Evolutionary conservation across 306 rosid genomes (phyloP), one percentile per base, ranked within the genome.

Genomic region (Acacia acuminata): DNA sequence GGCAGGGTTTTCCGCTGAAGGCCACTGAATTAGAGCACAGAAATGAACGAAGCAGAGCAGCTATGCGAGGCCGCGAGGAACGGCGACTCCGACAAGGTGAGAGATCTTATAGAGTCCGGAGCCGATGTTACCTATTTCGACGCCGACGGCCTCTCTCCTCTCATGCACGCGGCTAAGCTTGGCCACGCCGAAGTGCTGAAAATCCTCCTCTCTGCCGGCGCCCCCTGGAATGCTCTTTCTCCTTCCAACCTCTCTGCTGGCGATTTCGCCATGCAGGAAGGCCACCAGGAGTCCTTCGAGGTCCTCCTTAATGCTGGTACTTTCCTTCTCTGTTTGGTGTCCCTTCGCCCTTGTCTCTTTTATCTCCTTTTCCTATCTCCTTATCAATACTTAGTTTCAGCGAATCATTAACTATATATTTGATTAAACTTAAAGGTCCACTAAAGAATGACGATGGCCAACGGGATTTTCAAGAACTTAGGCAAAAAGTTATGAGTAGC

Each of bases 171-270:
- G 1, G 91, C 99, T 72, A 90, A 96, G 78, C 86, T 82, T 16
- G 97, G 97, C 78, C 94, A 96, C 72, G 91, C 95, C 81, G 55
- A 75, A 34, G 79, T 79, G 53, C 76, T 92, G 70, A 84, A 82
- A 83, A 24, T 44, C 71, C 94, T 96, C 67, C 93, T 94, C 66
- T 90, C 91, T 66, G 88, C 90, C 32, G 98, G 97, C n/a, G 91
- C 97, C 10, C 97, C 98, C 3, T 92, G 99, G 97, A 94, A 94
- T 68, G 98, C 94, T n/a, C 94, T 96, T 66, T 92, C 96, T 80
- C 97, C 94, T 6, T 90, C 92, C 88, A 86, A 83, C 77, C 83
- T 89, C 79, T 92, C 97, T 36, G 94, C 97, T 27, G 94, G 99
- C 0, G 97, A 91, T 79, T 90, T 87, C 7, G 88, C 99, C 44